Evolutionary conservation across 2,329 filamentous ascomycete species (phyloP), one percentile per base, ranked within the genome.

Genomic region (Ascochyta lentis): DNA sequence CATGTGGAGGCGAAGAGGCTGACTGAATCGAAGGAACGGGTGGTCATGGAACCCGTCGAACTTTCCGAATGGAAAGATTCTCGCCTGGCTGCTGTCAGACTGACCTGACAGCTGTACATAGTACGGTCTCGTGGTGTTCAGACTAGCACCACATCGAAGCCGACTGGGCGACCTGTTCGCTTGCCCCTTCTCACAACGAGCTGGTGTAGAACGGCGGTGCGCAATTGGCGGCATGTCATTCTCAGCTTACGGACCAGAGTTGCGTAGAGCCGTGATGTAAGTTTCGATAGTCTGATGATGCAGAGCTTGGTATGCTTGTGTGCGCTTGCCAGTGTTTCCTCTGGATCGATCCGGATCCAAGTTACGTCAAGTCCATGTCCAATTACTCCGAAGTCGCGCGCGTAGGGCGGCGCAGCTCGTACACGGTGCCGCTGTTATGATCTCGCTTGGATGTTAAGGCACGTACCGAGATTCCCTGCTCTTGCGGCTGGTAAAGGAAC

Each of bases 381-480:
- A 46, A 39, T 51, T 47, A 4, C 44, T 49, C 54, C 54, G 49
- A 49, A 15, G 27, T 48, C 48, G 39, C 43, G 43, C 54, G 54
- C 54, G 39, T 57, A 57, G 19, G 27, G 54, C 54, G 53, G 53
- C 47, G 48, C 41, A 34, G 23, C 15, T 22, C 29, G 42, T 43
- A 44, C 35, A 33, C 47, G 39, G 12, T 46, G 41, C 46, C 40
- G 45, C 41, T 46, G 23, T 41, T 39, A 37, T 46, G 19, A 19
- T 44, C 48, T 52, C 54, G 54, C 48, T 56, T 52, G 54, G 48
- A 15, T 56, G 51, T 48, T 16, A 45, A 52, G 49, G 54, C 37
- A 57, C 44, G 54, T 57, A 52, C 54, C 54, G 54, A 57, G 49
- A 47, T 44, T 40, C 54, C 54, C 29, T 57, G 54, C 38, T 51